Evolutionary conservation across 2,329 filamentous ascomycete species (phyloP).

Genomic region (Sporothrix pseudoabietina): DNA sequence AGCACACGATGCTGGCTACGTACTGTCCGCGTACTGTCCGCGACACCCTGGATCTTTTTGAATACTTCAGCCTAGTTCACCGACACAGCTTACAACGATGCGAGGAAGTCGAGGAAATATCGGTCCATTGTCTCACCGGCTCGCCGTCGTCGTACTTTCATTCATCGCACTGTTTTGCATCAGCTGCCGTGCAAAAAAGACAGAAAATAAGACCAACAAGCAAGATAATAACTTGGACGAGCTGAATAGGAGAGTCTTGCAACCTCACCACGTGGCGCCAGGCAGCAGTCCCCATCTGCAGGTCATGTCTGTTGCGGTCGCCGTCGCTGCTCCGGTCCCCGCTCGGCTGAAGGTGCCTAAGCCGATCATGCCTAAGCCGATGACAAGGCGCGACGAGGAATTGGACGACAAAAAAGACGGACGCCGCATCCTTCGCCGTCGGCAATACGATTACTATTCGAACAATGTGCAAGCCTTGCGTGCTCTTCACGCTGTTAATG

Average conservation of each 20-base stretch:
- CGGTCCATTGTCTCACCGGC: not conserved
- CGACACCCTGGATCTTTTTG: not conserved
- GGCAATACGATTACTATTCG: not conserved
- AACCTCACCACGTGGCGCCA: conserved; percentile 6
- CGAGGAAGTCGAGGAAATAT: not conserved
- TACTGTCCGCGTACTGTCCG: not conserved
- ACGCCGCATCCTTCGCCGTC: not conserved
- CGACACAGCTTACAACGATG: not conserved
- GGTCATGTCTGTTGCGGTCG: not conserved
- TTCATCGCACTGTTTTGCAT: conserved; percentile 20
- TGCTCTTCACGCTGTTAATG: not conserved
- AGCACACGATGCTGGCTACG: not conserved
- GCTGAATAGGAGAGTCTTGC: not conserved
- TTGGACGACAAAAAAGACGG: not conserved
- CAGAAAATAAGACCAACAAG: not conserved
- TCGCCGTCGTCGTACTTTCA: conserved; percentile 21
- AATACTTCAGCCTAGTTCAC: not conserved
- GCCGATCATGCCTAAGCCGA: conserved; percentile 17
- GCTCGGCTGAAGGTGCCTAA: conserved; percentile 1
- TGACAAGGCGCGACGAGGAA: not conserved
- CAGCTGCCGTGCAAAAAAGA: not conserved
- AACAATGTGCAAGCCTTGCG: not conserved
- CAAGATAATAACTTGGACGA: not conserved
- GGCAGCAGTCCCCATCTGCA: conserved; percentile 14
- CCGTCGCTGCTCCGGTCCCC: not conserved